Evolutionary conservation across 306 rosid genomes (phyloP).

Genomic region (Castanospermum australe): DNA sequence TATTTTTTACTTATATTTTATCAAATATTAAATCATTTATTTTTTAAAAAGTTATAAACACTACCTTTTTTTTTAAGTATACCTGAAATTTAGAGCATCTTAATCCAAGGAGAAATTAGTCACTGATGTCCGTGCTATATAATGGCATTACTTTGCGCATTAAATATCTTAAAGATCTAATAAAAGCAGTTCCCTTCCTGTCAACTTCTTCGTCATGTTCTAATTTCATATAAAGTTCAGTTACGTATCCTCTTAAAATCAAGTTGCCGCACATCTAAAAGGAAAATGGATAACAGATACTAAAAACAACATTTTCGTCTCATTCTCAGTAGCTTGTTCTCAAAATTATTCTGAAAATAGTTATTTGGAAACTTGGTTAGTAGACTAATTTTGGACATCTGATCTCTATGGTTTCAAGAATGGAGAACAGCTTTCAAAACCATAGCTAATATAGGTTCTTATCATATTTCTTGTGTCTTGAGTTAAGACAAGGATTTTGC

Average conservation of each 20-base stretch:
- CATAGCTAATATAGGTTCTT: not conserved
- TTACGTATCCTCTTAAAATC: not conserved
- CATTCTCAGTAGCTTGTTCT: not conserved
- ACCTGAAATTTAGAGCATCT: too few relatives aligned
- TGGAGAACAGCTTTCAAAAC: conserved; percentile 3
- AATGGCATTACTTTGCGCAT: not conserved
- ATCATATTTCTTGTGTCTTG: not conserved
- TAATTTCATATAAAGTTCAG: conserved; percentile 6
- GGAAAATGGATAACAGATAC: not conserved
- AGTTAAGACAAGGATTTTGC: not conserved
- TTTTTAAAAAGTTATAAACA: too few relatives aligned
- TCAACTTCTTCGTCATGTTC: not conserved
- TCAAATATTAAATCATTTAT: too few relatives aligned
- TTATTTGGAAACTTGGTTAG: not conserved
- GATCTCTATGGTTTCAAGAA: not conserved
- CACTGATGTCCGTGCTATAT: not conserved
- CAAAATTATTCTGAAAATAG: not conserved
- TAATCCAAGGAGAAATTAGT: not conserved
- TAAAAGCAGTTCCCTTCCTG: not conserved
- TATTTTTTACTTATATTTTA: too few relatives aligned
- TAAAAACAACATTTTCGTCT: not conserved
- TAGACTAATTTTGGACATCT: conserved; percentile 1
- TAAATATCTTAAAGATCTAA: not conserved
- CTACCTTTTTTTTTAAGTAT: too few relatives aligned
- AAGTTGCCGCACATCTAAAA: conserved; percentile 1